Evolutionary conservation across 2,329 filamentous ascomycete genomes (phyloP).

Genomic region (Colletotrichum salicis): DNA sequence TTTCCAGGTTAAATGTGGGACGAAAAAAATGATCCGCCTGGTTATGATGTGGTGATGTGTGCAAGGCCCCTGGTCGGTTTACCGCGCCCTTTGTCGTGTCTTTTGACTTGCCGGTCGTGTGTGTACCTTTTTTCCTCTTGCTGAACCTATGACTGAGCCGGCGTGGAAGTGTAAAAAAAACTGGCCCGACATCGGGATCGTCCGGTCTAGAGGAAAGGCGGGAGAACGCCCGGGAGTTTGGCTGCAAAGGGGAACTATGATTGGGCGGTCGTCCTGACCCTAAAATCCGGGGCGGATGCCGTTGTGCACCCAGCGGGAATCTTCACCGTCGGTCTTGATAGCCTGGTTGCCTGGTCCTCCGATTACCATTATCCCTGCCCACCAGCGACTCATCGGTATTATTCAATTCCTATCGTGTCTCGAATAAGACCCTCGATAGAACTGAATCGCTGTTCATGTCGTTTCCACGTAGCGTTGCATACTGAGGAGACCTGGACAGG

Average conservation of each 20-base stretch:
- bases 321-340: not conserved
- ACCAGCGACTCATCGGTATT: no score
- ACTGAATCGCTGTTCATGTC: not conserved
- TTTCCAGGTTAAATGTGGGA: constrained; percentile 27
- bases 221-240: constrained; percentile 21
- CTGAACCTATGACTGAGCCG: constrained; percentile 19
- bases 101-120: not conserved
- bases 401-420: not conserved
- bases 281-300: constrained; percentile 24
- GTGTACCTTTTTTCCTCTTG: not conserved
- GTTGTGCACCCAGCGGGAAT: not conserved
- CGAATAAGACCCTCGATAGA: not conserved
- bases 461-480: not conserved
- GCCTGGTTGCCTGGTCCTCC: not conserved
- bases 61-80: constrained; percentile 29
- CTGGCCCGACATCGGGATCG: constrained; percentile 35
- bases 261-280: not conserved
- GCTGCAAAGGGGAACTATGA: not conserved
- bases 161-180: constrained; percentile 13
- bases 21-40: not conserved
- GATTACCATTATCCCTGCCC: not conserved
- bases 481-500: not conserved
- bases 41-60: constrained; percentile 12
- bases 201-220: constrained; percentile 20
- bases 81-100: constrained; percentile 26